Evolutionary conservation across 306 rosid genomes (phyloP), one percentile per base, ranked within the genome.

Genomic region (Rosa chinensis): DNA sequence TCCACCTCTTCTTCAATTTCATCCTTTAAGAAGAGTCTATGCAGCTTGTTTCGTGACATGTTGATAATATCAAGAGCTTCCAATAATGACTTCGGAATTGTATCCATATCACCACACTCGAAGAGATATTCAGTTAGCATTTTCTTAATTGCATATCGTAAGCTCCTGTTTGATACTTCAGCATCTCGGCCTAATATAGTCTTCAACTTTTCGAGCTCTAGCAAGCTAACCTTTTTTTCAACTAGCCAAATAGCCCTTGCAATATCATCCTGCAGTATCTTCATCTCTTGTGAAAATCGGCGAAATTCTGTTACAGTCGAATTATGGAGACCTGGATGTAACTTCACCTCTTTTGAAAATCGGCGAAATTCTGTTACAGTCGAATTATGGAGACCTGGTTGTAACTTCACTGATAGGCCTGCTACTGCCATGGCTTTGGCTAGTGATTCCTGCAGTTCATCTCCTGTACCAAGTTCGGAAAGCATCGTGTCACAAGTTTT

Each of bases 381-480:
- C 40, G 55, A 71, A 81, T 85, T 84, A 70, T 74, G 85, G 73
- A 79, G 79, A 82, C 91, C 92, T 40, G 78, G 81, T 52, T 70
- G 73, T 50, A 95, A 79, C 83, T 89, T 89, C 66, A 76, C 68
- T 25, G 93, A 87, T 72, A 95, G 88, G 76, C 83, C 89, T n/a
- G 93, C 92, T 66, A 95, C 76, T 16, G 95, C 89, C 96, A 91
- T 89, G 72, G 98, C 98, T 87, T 90, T 90, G 78, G 93, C 94
- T 55, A 95, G 83, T 81, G 92, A 85, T 73, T 80, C 90, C 49
- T 79, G 96, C 8, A 85, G 81, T 71, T 89, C 87, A 82, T 84
- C 91, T 43, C 80, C 88, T 79, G 71, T 50, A 66, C 81, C 81
- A 74, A 76, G 85, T 78, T 82, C 80, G 4, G 83, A 88, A 82